Conservation (phyloP, 805 yeast genomes). For the Sugiyamaella smithiae region DNA sequence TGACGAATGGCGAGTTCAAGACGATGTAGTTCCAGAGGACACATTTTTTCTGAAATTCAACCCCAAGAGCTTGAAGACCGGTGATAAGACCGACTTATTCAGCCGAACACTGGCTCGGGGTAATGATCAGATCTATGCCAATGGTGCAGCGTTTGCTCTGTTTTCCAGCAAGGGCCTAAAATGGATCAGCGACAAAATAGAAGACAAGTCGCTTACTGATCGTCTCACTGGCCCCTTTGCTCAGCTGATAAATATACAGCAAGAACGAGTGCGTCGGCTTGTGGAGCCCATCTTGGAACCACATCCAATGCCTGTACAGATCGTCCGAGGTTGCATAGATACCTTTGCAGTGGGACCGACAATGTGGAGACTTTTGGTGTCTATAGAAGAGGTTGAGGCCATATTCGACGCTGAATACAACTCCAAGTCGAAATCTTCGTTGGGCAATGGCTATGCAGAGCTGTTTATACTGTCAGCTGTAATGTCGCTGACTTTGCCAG, state of each 20-base stretch:
- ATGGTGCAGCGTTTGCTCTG: constrained; percentile 35
- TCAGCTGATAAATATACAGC: constrained; percentile 11
- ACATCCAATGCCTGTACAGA: constrained; percentile 4
- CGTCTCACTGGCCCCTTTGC: constrained; percentile 11
- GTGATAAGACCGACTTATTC: constrained; percentile 12
- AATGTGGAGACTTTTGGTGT: constrained; percentile 10
- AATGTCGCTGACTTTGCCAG: constrained; percentile 9
- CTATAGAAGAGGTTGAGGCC: constrained; percentile 11
- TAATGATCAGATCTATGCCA: constrained; percentile 9
- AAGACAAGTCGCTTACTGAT: constrained; percentile 16
- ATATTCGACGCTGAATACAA: constrained; percentile 13
- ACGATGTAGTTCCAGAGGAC: constrained; percentile 12
- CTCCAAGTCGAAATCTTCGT: not conserved
- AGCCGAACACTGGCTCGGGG: constrained; percentile 16
- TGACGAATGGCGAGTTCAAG: constrained; percentile 12
- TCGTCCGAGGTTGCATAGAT: constrained; percentile 4
- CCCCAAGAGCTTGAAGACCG: not conserved
- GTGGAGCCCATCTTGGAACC: constrained; percentile 8
- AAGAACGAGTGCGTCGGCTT: constrained; percentile 11
- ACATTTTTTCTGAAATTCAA: constrained; percentile 10
- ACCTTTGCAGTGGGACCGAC: constrained; percentile 9
- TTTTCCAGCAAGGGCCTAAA: constrained; percentile 41
- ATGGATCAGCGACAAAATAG: constrained; percentile 36
- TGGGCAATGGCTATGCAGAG: constrained; percentile 24
- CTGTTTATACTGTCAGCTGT: constrained; percentile 12